Conservation (phyloP, 345 rosid genomes). For the Pseudoturritis turrita region DNA sequence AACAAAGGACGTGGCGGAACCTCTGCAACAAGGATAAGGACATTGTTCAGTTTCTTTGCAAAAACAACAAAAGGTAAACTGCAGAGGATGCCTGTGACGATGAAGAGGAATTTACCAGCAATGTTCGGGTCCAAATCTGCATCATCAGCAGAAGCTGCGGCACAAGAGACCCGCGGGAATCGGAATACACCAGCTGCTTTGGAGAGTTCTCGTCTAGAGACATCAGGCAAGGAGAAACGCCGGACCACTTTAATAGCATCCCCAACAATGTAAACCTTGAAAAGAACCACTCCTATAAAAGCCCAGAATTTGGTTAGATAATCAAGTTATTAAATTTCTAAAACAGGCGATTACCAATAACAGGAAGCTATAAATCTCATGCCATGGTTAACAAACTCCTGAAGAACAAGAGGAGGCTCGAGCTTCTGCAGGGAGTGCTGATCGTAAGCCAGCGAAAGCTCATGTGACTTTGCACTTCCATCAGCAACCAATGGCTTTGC, state of each 20-base stretch:
- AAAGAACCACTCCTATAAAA: constrained; percentile 65
- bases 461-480: too few species aligned
- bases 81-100: neutral
- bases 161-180: constrained; percentile 70
- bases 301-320: neutral
- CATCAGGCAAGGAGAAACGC: constrained; percentile 83
- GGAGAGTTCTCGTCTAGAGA: constrained; percentile 54
- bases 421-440: too few species aligned
- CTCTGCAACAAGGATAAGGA: constrained; percentile 39
- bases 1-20: constrained; percentile 74
- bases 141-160: constrained; percentile 70
- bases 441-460: too few species aligned
- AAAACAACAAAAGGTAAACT: neutral
- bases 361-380: constrained; percentile 1
- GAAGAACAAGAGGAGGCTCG: too few species aligned
- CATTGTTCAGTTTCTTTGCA: neutral
- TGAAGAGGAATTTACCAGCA: constrained; percentile 39
- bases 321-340: neutral
- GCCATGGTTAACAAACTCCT: too few species aligned
- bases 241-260: constrained; percentile 79
- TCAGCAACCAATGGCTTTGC: too few species aligned
- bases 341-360: neutral
- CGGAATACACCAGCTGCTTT: constrained; percentile 47
- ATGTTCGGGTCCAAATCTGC: constrained; percentile 60
- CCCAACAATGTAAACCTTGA: constrained; percentile 80